Evolutionary conservation across 108 stramenopile species (phyloP).

Genomic region (Ochromonas danica): DNA sequence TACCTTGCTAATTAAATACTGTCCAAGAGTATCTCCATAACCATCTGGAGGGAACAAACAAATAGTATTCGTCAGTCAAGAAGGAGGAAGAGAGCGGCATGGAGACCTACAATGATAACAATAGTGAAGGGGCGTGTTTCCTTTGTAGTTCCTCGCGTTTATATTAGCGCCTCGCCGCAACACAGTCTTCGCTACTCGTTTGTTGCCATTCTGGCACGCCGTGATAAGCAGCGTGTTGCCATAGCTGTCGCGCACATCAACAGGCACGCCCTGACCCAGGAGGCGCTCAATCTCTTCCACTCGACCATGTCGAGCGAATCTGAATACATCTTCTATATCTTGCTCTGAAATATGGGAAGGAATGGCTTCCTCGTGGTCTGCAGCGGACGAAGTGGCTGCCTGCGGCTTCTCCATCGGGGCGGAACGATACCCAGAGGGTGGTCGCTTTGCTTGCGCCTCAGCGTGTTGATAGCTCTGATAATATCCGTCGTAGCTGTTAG

Average conservation of each 20-base stretch:
- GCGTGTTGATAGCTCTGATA: background rate
- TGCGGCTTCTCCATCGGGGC: background rate
- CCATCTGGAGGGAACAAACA: no score
- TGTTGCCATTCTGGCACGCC: conserved; percentile 69
- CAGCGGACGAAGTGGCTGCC: background rate
- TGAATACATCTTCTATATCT: conserved; percentile 59
- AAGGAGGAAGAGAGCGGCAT: no score
- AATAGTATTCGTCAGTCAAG: no score
- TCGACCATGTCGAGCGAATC: conserved; percentile 62
- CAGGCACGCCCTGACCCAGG: conserved; percentile 58
- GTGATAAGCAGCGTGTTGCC: conserved; percentile 64
- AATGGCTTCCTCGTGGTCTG: background rate
- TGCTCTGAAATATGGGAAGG: background rate
- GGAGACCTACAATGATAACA: conserved; percentile 23
- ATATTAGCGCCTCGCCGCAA: conserved; percentile 35
- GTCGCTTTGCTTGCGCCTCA: background rate
- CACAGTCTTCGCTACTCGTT: conserved; percentile 58
- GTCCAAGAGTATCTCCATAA: conserved; percentile 32
- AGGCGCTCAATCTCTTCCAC: conserved; percentile 57
- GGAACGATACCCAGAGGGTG: background rate
- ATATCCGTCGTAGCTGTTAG: background rate
- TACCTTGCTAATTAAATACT: conserved; percentile 32
- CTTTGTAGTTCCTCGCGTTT: conserved; percentile 31
- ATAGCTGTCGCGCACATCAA: conserved; percentile 60
- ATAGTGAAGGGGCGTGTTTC: conserved; percentile 34